phyloP scores from a whole-genome alignment of 2,329 filamentous ascomycete genomes.

The Epichloe hybrida region DNA sequence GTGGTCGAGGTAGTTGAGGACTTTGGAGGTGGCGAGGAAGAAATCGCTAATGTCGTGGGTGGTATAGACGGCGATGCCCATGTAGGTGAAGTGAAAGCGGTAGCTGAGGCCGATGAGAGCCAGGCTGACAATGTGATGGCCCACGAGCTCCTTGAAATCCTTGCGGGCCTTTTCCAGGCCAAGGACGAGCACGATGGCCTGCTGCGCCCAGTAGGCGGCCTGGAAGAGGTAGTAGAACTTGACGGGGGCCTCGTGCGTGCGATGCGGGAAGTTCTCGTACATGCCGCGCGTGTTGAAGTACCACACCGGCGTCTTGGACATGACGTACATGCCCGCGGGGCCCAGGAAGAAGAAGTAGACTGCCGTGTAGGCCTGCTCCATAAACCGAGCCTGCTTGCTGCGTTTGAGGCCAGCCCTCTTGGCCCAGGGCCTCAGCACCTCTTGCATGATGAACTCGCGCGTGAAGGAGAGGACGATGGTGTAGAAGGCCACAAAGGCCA shows the following conservation, averaged over 20 bases:
- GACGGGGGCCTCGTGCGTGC: constrained; percentile 64
- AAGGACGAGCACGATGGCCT: constrained; percentile 74
- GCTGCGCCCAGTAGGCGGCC: constrained; percentile 90
- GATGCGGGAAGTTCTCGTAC: constrained; percentile 86
- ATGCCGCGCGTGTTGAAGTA: constrained; percentile 87
- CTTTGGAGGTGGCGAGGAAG: constrained; percentile 87
- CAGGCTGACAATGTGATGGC: constrained; percentile 82
- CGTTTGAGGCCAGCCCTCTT: constrained; percentile 55
- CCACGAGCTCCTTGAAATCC: constrained; percentile 87
- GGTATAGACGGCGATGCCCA: constrained; percentile 84
- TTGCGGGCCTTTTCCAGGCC: constrained; percentile 88
- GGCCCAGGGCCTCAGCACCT: constrained; percentile 66
- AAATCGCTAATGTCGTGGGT: constrained; percentile 93
- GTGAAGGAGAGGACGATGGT: constrained; percentile 83
- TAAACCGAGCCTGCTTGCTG: constrained; percentile 77
- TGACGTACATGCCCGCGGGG: constrained; percentile 76
- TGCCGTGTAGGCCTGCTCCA: constrained; percentile 92
- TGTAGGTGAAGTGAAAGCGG: constrained; percentile 93
- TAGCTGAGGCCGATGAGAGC: constrained; percentile 77
- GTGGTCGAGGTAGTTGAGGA: constrained; percentile 79
- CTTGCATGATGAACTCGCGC: constrained; percentile 92
- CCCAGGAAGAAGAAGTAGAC: constrained; percentile 78
- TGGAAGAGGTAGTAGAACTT: constrained; percentile 96
- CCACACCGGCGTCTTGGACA: constrained; percentile 85
- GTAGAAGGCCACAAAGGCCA: constrained; percentile 83